Percentiles rank a stretch among this genome's conserved stretches.
These are phyloP conservation scores for Talaromyces wortmannii DNA, from an alignment of 495 filamentous ascomycete genomes.

Conservation along the genomic window DNA sequence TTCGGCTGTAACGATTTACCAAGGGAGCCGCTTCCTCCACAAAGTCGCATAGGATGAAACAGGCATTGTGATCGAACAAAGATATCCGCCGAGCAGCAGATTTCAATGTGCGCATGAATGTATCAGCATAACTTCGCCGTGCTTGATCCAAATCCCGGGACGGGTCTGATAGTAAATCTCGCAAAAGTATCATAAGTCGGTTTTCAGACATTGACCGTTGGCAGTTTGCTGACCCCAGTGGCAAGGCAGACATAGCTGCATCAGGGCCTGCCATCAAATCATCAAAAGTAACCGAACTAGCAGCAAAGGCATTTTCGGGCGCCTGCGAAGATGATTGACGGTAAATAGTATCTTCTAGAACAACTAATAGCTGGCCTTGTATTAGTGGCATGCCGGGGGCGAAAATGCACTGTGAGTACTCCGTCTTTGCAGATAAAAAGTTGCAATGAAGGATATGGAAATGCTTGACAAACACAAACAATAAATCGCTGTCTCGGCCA, in stretches of 20 bases:
- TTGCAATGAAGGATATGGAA: slow-evolving; percentile 79
- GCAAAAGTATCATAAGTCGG: slow-evolving; percentile 76
- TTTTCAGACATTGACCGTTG: slow-evolving; percentile 87
- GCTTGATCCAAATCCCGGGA: slow-evolving; percentile 46
- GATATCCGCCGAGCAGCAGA: slow-evolving; percentile 69
- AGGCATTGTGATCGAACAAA: slow-evolving; percentile 79
- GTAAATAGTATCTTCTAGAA: slow-evolving; percentile 82
- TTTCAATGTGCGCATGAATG: slow-evolving; percentile 68
- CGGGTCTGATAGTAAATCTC: slow-evolving; percentile 76
- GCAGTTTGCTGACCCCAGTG: slow-evolving; percentile 58
- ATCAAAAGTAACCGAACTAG: slow-evolving; percentile 64
- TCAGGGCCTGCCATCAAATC: slow-evolving; percentile 68
- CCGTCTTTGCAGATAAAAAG: slow-evolving; percentile 61
- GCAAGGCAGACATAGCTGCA: slow-evolving; percentile 60
- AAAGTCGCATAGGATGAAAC: slow-evolving; percentile 89
- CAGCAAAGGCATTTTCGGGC: slow-evolving; percentile 44
- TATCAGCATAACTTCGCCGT: slow-evolving; percentile 69
- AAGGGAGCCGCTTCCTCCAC: slow-evolving; percentile 71
- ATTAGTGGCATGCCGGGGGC: slow-evolving; percentile 79
- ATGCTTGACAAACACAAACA: slow-evolving; percentile 91
- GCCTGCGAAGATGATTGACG: slow-evolving; percentile 48
- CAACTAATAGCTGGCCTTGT: slow-evolving; percentile 75
- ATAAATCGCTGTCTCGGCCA: slow-evolving; percentile 84
- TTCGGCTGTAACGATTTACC: slow-evolving; percentile 49
- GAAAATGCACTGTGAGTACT: slow-evolving; percentile 54